These are phyloP conservation scores for Euphrasia confusa DNA, from an alignment of 257 asterid genomes.

Conservation along the genomic window DNA sequence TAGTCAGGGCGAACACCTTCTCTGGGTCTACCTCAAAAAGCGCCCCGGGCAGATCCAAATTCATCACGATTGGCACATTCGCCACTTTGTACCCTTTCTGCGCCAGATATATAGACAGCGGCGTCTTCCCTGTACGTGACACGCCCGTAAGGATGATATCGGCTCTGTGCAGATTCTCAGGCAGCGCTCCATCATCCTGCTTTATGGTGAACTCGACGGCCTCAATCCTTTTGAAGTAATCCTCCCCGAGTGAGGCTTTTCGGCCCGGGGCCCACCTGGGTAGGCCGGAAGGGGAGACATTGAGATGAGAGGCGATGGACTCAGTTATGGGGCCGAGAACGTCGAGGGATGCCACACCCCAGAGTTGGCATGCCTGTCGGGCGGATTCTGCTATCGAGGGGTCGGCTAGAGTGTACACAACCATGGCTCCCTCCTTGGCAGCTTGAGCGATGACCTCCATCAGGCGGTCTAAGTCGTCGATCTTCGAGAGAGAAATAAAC, in stretches of 20 bases:
- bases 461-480: conserved; percentile 68
- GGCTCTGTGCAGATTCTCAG: conserved; percentile 62
- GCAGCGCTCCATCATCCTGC: conserved; percentile 95
- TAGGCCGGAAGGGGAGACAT: conserved; percentile 88
- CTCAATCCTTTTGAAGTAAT: conserved; percentile 76
- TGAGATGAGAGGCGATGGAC: conserved; percentile 73
- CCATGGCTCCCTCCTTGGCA: conserved; percentile 81
- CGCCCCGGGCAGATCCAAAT: conserved; percentile 52
- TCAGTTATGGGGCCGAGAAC: conserved; percentile 82
- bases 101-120: conserved; percentile 74
- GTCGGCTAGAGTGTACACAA: conserved; percentile 80
- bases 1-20: conserved; percentile 84
- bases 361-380: conserved; percentile 69
- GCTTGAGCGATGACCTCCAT: conserved; percentile 83
- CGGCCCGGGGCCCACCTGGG: conserved; percentile 87
- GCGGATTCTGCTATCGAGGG: conserved; percentile 84
- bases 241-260: conserved; percentile 54
- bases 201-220: conserved; percentile 93
- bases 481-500: conserved; percentile 29
- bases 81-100: conserved; percentile 98
- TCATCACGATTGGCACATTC: conserved; percentile 84
- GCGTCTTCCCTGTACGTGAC: conserved; percentile 92
- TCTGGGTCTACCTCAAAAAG: conserved; percentile 78
- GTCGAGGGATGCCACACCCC: conserved; percentile 80
- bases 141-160: conserved; percentile 84